A percentile compares a stretch with the other conserved stretches of the same genome.
These are phyloP conservation scores for Nothopassalora personata DNA, from an alignment of 2,329 filamentous ascomycete genomes.

Conservation along the genomic window DNA sequence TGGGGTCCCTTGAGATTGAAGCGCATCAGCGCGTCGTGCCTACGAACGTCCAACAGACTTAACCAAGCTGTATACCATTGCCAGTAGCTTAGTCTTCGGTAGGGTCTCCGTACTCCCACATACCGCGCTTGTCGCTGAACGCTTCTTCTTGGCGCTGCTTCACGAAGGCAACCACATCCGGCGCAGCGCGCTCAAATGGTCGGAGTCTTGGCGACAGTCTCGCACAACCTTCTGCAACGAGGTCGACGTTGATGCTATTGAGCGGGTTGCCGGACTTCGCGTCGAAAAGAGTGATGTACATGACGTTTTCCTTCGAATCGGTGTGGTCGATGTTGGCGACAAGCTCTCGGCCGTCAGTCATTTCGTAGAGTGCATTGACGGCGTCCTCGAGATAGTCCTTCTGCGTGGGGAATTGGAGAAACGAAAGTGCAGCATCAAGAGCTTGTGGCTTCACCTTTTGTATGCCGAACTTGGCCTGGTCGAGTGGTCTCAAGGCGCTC, in stretches of 20 bases:
- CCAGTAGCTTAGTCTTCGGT: constrained; percentile 65
- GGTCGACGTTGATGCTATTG: constrained; percentile 83
- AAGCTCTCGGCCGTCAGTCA: constrained; percentile 65
- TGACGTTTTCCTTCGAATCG: constrained; percentile 67
- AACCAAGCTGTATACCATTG: neutral
- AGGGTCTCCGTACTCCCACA: constrained; percentile 98
- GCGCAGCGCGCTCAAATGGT: constrained; percentile 77
- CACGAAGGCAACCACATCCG: constrained; percentile 65
- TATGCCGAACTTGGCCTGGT: constrained; percentile 69
- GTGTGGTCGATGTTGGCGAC: constrained; percentile 88
- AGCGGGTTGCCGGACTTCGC: constrained; percentile 57
- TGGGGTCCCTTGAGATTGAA: neutral
- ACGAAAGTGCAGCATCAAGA: constrained; percentile 76
- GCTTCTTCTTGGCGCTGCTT: constrained; percentile 70
- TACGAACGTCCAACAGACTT: neutral
- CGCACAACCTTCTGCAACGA: constrained; percentile 75
- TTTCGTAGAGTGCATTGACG: constrained; percentile 66
- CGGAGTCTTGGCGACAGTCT: constrained; percentile 91
- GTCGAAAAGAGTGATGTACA: constrained; percentile 82
- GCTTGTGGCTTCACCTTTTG: constrained; percentile 85
- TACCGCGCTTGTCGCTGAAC: constrained; percentile 73
- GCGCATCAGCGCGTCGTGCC: neutral
- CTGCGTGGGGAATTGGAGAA: constrained; percentile 79
- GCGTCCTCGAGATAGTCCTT: constrained; percentile 80
- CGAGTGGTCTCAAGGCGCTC: constrained; percentile 74